Conservation (phyloP, 139 green algal genomes). For the Pleodorina starrii region DNA sequence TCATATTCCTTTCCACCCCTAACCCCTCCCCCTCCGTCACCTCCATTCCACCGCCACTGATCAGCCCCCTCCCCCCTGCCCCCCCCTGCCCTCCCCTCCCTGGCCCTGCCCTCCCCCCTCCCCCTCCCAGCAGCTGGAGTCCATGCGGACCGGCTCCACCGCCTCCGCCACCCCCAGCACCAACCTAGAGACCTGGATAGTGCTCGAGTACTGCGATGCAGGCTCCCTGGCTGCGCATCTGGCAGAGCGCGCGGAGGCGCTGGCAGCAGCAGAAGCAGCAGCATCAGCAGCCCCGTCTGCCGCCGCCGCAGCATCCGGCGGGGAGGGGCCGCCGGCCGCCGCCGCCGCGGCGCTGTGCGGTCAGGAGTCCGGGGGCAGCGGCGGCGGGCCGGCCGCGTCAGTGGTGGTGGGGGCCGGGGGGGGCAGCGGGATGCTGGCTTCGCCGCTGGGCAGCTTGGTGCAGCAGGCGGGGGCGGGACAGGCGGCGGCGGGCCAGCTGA, state of each 20-base stretch:
- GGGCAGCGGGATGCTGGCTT: neutral
- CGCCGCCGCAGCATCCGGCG: neutral
- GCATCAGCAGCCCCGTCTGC: neutral
- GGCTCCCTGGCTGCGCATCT: constrained; percentile 46
- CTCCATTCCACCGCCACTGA: too few species aligned
- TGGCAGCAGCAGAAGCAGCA: neutral
- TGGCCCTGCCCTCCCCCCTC: neutral
- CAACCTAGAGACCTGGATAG: constrained; percentile 60
- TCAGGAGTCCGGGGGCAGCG: neutral
- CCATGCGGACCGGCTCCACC: neutral
- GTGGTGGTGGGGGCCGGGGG: neutral
- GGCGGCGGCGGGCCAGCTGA: neutral
- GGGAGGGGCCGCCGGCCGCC: neutral
- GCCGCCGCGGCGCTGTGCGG: neutral
- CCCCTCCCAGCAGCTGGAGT: neutral
- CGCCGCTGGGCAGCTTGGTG: neutral
- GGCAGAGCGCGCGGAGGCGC: neutral
- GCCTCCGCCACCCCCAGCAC: neutral
- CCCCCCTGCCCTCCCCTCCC: neutral
- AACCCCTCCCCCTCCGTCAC: too few species aligned
- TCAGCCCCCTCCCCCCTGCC: neutral
- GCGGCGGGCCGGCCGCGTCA: too few species aligned
- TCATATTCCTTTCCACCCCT: too few species aligned
- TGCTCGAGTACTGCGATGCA: constrained; percentile 56
- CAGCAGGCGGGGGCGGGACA: neutral